Base-by-base conservation (phyloP, 225 moss, liverwort and hornwort genomes). In the Marchantia polymorpha region DNA sequence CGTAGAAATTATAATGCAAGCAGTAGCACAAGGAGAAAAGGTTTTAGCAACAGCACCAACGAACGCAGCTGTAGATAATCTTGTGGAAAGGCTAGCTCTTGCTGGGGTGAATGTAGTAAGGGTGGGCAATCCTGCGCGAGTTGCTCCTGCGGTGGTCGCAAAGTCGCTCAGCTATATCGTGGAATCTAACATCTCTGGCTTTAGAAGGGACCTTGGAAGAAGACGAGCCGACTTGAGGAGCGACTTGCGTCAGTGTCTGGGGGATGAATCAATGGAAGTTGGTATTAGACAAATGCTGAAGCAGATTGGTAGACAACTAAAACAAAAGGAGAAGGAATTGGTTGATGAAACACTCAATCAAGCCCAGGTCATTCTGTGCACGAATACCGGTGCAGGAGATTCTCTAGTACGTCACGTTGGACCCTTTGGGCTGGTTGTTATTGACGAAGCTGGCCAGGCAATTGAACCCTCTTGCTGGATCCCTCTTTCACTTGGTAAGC, bases 381-480 rank as follows among this genome's bases (percentile, higher is more conserved):
- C 96, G 30, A 97, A 94, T 73, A 97, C 94, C 25, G 96, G 96
- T 83, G 94, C 94, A 50, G 93, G 94, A 71, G 96, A 97, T 22
- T 83, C 93, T 29, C 72, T 94, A 26, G 90, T 97, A 58, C 89
- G 90, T 64, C 90, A 91, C 73, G 66, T 86, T 51, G 91, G 91
- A 75, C 87, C 91, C 0, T 97, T 93, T 82, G 96, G 89, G 82
- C 81, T 97, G 46, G 96, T 94, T 52, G 92, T 97, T 73, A 90
- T 97, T 58, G 96, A 97, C 79, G 96, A 97, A 82, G 94, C 96
- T 13, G 96, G 91, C 20, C 96, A 97, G 78, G 96, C 96, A 31
- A 97, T 94, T 47, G 96, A 97, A 75, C 96, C 96, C 52, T 94
- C 94, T 16, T 97, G 90, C 85, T 97, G 96, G 96, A 93, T 97